A percentile compares a stretch with the other conserved stretches of the same genome.
phyloP scores from a whole-genome alignment of 139 green algal species.

The Closterium sp. region DNA sequence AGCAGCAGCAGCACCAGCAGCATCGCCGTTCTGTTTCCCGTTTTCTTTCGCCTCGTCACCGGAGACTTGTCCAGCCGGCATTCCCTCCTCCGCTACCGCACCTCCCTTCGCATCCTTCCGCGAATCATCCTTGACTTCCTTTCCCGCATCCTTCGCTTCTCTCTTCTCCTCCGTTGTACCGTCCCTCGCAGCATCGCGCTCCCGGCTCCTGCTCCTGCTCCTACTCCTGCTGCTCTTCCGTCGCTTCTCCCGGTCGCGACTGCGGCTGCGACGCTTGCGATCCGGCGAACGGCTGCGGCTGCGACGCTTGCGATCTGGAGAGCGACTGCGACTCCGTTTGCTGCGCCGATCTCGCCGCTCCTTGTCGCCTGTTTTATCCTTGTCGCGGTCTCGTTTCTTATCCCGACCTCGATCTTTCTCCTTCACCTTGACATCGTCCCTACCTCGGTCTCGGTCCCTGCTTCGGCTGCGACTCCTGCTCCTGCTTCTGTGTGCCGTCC shows the following conservation, averaged over 20 bases:
- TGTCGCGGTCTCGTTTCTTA: no score
- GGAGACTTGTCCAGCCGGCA: not conserved
- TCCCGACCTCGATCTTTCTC: not conserved
- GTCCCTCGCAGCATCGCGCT: conserved; percentile 22
- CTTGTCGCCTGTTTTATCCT: not conserved
- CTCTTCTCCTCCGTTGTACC: not conserved
- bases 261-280: conserved; percentile 1
- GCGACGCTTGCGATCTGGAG: not conserved
- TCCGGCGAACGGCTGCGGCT: not conserved
- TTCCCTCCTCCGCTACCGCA: conserved; percentile 8
- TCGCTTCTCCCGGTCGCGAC: not conserved
- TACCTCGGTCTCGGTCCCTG: not conserved
- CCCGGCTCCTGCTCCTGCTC: conserved; percentile 12
- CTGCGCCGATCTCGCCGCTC: not conserved
- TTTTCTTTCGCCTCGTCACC: not conserved
- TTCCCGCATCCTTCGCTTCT: not conserved
- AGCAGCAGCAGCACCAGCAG: conserved; percentile 1
- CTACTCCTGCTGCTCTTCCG: conserved; percentile 18
- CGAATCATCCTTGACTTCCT: not conserved
- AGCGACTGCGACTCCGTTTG: not conserved
- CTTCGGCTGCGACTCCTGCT: not conserved
- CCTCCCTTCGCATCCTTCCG: not conserved
- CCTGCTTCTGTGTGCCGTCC: not conserved
- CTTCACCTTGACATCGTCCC: not conserved
- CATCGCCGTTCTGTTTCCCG: conserved; percentile 10